These are phyloP conservation scores for Hanseniaspora valbyensis DNA, from an alignment of 805 yeast genomes.

Conservation along the genomic window DNA sequence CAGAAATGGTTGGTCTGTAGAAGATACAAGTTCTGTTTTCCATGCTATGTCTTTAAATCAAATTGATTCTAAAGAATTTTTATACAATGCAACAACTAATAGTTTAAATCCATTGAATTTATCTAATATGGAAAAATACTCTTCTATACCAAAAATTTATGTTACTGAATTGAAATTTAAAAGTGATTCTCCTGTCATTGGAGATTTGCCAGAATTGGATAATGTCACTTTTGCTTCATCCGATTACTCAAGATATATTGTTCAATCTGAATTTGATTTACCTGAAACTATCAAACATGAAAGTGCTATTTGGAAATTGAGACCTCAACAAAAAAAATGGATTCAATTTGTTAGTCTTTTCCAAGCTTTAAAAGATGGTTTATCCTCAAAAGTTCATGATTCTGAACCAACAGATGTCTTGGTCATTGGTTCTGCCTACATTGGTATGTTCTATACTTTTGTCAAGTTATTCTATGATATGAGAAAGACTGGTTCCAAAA, in stretches of 20 bases:
- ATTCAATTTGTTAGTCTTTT: constrained; percentile 47
- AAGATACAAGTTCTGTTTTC: constrained; percentile 17
- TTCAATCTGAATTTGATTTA: constrained; percentile 12
- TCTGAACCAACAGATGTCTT: constrained; percentile 82
- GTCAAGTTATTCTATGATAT: constrained; percentile 63
- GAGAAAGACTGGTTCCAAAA: constrained; percentile 66
- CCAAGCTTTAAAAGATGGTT: constrained; percentile 31
- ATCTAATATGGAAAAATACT: neutral
- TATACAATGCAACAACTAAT: constrained; percentile 14
- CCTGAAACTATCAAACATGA: constrained; percentile 24
- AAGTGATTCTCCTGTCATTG: constrained; percentile 19
- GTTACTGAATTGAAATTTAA: constrained; percentile 25
- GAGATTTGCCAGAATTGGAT: constrained; percentile 17
- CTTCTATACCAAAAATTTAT: constrained; percentile 25
- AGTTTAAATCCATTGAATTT: neutral
- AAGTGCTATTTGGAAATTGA: constrained; percentile 50
- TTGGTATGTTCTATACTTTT: constrained; percentile 80
- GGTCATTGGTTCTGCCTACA: constrained; percentile 66
- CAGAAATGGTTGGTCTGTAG: constrained; percentile 33
- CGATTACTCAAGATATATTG: constrained; percentile 9
- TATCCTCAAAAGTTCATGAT: constrained; percentile 42
- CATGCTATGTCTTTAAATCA: constrained; percentile 8
- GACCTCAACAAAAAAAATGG: constrained; percentile 43
- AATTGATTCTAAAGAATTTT: constrained; percentile 16
- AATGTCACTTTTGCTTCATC: constrained; percentile 6